Evolutionary conservation across 306 rosid species (phyloP).

Genomic region (Prunus mume): DNA sequence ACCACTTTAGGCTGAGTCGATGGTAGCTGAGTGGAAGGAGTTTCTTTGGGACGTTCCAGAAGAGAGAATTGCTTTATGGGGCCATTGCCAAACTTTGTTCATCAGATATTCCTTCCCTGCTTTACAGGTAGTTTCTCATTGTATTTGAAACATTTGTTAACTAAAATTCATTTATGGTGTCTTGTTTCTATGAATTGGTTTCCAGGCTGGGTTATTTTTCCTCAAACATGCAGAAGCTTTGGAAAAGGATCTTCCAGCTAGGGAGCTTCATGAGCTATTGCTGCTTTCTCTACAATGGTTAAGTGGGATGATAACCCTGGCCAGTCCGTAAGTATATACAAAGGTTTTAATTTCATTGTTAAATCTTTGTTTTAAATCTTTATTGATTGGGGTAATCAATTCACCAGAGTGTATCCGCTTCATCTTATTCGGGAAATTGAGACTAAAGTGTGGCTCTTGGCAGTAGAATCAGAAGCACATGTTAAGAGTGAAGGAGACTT

Average conservation of each 20-base stretch:
- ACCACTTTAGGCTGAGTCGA: conserved; percentile 76
- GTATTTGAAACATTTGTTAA: conserved; percentile 22
- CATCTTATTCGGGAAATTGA: conserved; percentile 95
- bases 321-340: conserved; percentile 64
- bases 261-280: conserved; percentile 89
- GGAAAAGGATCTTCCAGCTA: conserved; percentile 94
- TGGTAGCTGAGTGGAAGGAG: conserved; percentile 98
- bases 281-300: conserved; percentile 94
- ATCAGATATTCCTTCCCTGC: conserved; percentile 92
- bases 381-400: conserved; percentile 33
- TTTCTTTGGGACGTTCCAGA: conserved; percentile 99
- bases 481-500: conserved; percentile 82
- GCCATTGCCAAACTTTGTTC: conserved; percentile 87
- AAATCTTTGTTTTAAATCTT: conserved; percentile 23
- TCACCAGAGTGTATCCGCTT: conserved; percentile 75
- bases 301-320: conserved; percentile 87
- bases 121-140: conserved; percentile 60
- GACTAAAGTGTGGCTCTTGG: conserved; percentile 96
- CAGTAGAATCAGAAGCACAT: conserved; percentile 90
- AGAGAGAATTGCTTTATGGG: conserved; percentile 93
- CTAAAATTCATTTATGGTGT: conserved; percentile 16
- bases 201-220: conserved; percentile 96
- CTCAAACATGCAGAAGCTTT: conserved; percentile 97
- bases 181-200: conserved; percentile 22
- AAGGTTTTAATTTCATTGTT: conserved; percentile 15